Base-by-base conservation (phyloP, 1,139 yeast genomes). In the Yamadazyma jaroonii region DNA sequence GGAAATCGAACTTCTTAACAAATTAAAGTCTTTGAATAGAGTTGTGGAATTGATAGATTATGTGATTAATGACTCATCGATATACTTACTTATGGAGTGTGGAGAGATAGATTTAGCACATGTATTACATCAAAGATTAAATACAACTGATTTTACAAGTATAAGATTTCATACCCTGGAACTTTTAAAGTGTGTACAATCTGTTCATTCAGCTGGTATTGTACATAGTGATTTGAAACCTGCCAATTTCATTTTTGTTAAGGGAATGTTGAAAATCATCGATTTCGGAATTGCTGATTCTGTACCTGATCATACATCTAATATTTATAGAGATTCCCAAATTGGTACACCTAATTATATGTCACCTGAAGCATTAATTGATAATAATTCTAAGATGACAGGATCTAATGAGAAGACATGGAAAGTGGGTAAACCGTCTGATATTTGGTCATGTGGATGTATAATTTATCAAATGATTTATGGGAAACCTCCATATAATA, bases 361-460 rank as follows among this genome's bases (percentile, higher is more conserved):
- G 98, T 97, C 98, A 0, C 98, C 98, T 0, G 98, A 92, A 58
- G 88, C 97, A 0, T 66, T 90, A 40, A 72, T 84, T 31, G 95
- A 83, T 57, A 63, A 66, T 3, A 28, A 22, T 11, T 13, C 13
- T 6, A 31, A n/a, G 25, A 13, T 9, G 9, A 14, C 20, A 17
- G 20, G 21, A 2, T 35, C 46, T 6, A 39, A 51, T 37, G 61
- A 58, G 25, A 65, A 74, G 43, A 79, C 83, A 39, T 84, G 95
- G 94, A 86, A 80, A 56, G 95, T 90, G 6, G 97, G 98, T 2
- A 84, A 81, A 52, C 96, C 98, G 0, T 85, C 97, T 1, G 99
- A 92, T 64, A 81, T 94, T 9, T 92, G 98, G 98, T 89, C 97
- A 14, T 85, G 96, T 62, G 99, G 98, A 0, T 89, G 98, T 58